phyloP scores from a whole-genome alignment of 805 yeast genomes.

The Torulaspora franciscae region DNA sequence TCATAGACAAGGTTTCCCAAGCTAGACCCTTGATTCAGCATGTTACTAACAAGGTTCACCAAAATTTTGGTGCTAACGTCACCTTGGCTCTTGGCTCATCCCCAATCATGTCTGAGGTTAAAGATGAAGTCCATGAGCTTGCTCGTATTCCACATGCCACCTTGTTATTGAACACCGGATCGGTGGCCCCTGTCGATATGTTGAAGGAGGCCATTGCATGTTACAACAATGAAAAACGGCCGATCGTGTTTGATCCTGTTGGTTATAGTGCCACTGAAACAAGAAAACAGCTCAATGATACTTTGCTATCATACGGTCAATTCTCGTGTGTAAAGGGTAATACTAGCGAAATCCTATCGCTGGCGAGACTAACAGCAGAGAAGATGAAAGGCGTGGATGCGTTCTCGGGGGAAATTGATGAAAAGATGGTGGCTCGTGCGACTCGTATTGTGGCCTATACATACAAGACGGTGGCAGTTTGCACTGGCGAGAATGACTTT shows the following conservation, averaged over 20 bases:
- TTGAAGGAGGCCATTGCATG: slow-evolving; percentile 49
- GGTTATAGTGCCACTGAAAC: slow-evolving; percentile 78
- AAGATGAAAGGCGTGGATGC: slow-evolving; percentile 75
- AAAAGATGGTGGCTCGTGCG: slow-evolving; percentile 35
- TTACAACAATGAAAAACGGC: slow-evolving; percentile 53
- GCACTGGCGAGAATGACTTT: slow-evolving; percentile 60
- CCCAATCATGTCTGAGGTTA: slow-evolving; percentile 80
- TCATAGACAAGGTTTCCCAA: slow-evolving; percentile 26
- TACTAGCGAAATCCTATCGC: slow-evolving; percentile 65
- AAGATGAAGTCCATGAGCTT: slow-evolving; percentile 62
- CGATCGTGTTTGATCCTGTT: slow-evolving; percentile 85
- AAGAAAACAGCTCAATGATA: slow-evolving; percentile 46
- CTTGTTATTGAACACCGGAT: slow-evolving; percentile 71
- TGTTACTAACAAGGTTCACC: slow-evolving; percentile 84
- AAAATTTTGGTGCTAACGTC: slow-evolving; percentile 81
- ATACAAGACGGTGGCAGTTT: slow-evolving; percentile 57
- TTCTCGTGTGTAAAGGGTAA: slow-evolving; percentile 77
- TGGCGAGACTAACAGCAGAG: slow-evolving; percentile 45
- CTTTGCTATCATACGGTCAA: slow-evolving; percentile 52
- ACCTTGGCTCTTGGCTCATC: slow-evolving; percentile 79
- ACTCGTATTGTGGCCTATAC: slow-evolving; percentile 48
- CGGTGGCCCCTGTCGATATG: slow-evolving; percentile 47
- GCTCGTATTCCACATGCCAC: slow-evolving; percentile 51
- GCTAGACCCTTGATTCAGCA: slow-evolving; percentile 71
- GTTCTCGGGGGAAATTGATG: slow-evolving; percentile 22